Conservation (phyloP, 2,329 filamentous ascomycete genomes). For the Diaporthe capsici region DNA sequence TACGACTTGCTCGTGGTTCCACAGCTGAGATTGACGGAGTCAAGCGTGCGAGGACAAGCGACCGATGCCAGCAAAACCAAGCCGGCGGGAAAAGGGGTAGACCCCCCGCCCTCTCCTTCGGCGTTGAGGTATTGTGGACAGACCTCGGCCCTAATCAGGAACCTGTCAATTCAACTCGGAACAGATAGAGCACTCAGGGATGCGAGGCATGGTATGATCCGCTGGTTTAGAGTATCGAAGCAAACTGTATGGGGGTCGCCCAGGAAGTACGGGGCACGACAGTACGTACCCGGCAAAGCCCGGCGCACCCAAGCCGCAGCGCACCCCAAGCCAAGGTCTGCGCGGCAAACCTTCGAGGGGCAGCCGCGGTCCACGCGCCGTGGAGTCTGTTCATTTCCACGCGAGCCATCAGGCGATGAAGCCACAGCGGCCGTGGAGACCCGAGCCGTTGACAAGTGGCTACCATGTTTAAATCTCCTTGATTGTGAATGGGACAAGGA, state of each 20-base stretch:
- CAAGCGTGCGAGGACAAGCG: constrained; percentile 8
- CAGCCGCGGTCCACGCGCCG: constrained; percentile 13
- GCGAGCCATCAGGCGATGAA: constrained; percentile 14
- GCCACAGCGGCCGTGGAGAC: constrained; percentile 20
- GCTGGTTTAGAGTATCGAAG: neutral
- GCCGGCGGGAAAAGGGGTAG: constrained; percentile 22
- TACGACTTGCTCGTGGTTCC: constrained; percentile 2
- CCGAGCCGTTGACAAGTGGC: constrained; percentile 22
- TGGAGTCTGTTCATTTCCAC: constrained; percentile 24
- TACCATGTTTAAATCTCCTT: constrained; percentile 4
- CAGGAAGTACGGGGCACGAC: neutral
- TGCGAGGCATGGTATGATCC: constrained; percentile 14
- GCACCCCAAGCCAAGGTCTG: constrained; percentile 16
- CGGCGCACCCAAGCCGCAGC: neutral
- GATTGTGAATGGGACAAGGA: neutral
- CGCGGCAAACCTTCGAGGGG: constrained; percentile 15
- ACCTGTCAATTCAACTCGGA: constrained; percentile 7
- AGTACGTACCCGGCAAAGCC: constrained; percentile 3
- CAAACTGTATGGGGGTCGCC: constrained; percentile 9
- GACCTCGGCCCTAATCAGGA: neutral
- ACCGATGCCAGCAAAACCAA: neutral
- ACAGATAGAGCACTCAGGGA: constrained; percentile 2
- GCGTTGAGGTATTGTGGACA: neutral
- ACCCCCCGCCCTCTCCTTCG: neutral
- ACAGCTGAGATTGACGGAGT: constrained; percentile 19